These are phyloP conservation scores for Amanita molliuscula DNA, from an alignment of 768 basidiomycete species.

Conservation along the genomic window DNA sequence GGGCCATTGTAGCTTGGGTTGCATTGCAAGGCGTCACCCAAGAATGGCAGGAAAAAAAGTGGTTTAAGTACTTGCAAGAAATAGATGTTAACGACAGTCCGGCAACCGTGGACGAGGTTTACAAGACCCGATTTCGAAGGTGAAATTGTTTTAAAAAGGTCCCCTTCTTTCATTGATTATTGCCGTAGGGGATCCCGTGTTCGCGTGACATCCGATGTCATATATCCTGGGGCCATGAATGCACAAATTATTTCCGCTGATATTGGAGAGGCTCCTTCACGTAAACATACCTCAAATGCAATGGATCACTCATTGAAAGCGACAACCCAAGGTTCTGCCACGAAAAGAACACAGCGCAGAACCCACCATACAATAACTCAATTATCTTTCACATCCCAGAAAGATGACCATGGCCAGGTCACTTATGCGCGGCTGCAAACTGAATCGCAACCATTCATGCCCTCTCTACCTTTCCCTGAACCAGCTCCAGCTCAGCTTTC, in stretches of 20 bases:
- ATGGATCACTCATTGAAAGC: background rate
- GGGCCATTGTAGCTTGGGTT: slow-evolving; percentile 72
- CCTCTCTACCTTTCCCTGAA: slow-evolving; percentile 5
- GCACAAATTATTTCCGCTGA: slow-evolving; percentile 70
- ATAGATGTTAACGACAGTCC: slow-evolving; percentile 46
- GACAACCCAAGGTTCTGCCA: background rate
- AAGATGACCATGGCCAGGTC: background rate
- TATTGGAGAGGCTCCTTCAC: slow-evolving; percentile 51
- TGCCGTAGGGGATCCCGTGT: slow-evolving; percentile 40
- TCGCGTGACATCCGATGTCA: slow-evolving; percentile 63
- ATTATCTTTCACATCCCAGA: background rate
- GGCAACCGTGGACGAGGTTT: slow-evolving; percentile 15
- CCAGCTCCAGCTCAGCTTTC: slow-evolving; percentile 15
- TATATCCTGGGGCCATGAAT: slow-evolving; percentile 55
- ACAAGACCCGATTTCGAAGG: slow-evolving; percentile 21
- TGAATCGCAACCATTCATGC: background rate
- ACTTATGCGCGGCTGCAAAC: background rate
- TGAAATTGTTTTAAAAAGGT: slow-evolving; percentile 10
- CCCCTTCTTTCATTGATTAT: background rate
- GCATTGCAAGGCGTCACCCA: slow-evolving; percentile 74
- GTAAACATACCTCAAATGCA: slow-evolving; percentile 8
- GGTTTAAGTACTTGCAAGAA: slow-evolving; percentile 58
- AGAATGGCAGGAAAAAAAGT: slow-evolving; percentile 66
- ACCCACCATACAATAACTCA: background rate
- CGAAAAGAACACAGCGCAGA: background rate